Evolutionary conservation across 345 rosid species (phyloP).

Genomic region (Limnanthes douglasii): DNA sequence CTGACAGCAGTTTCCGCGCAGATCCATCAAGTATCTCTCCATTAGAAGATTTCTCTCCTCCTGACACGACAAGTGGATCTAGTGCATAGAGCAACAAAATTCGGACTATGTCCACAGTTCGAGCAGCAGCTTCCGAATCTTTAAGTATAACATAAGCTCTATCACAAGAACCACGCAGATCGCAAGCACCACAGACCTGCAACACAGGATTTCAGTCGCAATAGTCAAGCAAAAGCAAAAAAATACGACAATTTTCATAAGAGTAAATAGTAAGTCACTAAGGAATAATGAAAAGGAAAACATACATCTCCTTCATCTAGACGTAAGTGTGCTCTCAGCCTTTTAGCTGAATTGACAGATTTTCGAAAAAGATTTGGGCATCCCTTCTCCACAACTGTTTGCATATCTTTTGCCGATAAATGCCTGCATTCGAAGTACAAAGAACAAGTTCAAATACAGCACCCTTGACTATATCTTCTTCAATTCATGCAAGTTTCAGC

Average conservation of each 20-base stretch:
- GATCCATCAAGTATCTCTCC: slow-evolving; percentile 36
- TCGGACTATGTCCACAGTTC: slow-evolving; percentile 80
- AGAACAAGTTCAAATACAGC: neutral
- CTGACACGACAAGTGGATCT: slow-evolving; percentile 48
- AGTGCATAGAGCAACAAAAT: slow-evolving; percentile 48
- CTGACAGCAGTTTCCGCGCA: slow-evolving; percentile 56
- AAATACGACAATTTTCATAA: neutral
- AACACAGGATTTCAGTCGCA: slow-evolving; percentile 1
- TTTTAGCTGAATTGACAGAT: slow-evolving; percentile 68
- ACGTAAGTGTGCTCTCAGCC: slow-evolving; percentile 50
- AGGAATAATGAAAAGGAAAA: neutral
- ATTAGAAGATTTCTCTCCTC: slow-evolving; percentile 34
- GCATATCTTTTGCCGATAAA: slow-evolving; percentile 39
- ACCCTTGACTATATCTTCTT: no score
- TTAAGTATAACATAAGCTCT: slow-evolving; percentile 68
- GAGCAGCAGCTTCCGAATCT: slow-evolving; percentile 52
- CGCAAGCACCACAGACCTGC: slow-evolving; percentile 80
- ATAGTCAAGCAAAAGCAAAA: neutral
- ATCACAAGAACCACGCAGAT: slow-evolving; percentile 74
- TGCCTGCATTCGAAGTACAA: slow-evolving; percentile 28
- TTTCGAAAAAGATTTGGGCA: slow-evolving; percentile 78
- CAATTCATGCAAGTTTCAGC: no score
- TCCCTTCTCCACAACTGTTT: slow-evolving; percentile 55
- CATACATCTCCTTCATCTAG: slow-evolving; percentile 87
- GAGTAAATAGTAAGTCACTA: neutral